Evolutionary conservation across 257 asterid genomes (phyloP), one percentile per base, ranked within the genome.

Genomic region (Capsicum baccatum): DNA sequence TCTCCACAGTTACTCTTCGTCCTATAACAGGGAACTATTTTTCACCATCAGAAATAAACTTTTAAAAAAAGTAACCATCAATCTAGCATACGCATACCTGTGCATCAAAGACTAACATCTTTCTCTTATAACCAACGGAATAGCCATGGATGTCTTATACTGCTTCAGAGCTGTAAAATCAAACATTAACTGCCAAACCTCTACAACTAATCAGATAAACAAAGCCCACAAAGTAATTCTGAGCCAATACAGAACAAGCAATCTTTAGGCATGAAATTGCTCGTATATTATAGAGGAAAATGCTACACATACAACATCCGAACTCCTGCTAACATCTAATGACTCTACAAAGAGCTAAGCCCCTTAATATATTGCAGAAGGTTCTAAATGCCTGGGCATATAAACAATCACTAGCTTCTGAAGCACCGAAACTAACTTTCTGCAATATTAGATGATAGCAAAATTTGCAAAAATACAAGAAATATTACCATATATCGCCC

Each of bases 231-330:
- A 54, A 54, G n/a, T 54, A 33, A 78, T 78, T 78, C 48, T 78
- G 64, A 52, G 81, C 42, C n/a, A 8, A 78, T 54, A 26, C 26
- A 78, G 50, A 26, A 78, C 81, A 78, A 78, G 81, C 81, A 21
- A 54, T 26, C 64, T 10, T 52, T 52, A 78, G 15, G 26, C 63
- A 78, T 33, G 15, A 79, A 84, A 74, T 79, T 71, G 86, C 86
- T 83, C 56, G 7, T 82, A 33, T 81, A 66, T 37, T 54, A 33
- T 50, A 78, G 81, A 78, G 81, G 64, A 78, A 50, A 76, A 14
- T 55, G 80, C 87, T 50, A 83, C 71, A 71, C 91, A 84, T 90
- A 93, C 96, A 91, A 86, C 92, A 93, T 79, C 50, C 52, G 50
- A 84, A 83, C 82, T 85, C 92, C 89, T 86, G 85, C 85, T 9